A percentile compares a stretch with the other conserved stretches of the same genome.
phyloP scores from a whole-genome alignment of 129 eudicot genomes.

The Flaveria sonorensis region DNA sequence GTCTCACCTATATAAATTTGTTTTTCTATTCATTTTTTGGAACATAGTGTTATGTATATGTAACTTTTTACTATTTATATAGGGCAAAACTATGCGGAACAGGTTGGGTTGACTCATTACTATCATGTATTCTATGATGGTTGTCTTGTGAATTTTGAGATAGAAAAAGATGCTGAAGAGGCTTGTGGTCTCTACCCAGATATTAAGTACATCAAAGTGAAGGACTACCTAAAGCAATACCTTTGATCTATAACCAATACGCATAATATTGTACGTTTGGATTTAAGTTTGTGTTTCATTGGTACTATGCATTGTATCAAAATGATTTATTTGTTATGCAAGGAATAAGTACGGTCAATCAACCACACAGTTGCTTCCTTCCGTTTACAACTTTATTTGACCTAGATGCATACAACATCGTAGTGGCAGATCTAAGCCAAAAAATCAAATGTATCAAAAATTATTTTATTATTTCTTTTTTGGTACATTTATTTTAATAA shows the following conservation, averaged over 20 bases:
- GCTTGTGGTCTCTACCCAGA: conserved; percentile 49
- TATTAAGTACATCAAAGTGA: conserved; percentile 37
- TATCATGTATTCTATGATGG: conserved; percentile 53
- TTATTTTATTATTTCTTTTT: too few species aligned
- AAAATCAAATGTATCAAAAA: too few species aligned
- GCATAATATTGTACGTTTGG: background rate
- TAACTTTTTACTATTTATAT: background rate
- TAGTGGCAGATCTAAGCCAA: too few species aligned
- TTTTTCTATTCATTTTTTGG: too few species aligned
- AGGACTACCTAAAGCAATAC: conserved; percentile 45
- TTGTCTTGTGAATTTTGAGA: conserved; percentile 51
- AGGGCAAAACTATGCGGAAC: conserved; percentile 45
- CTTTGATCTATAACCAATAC: conserved; percentile 1
- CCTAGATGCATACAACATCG: too few species aligned
- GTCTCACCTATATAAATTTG: too few species aligned
- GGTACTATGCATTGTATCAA: background rate
- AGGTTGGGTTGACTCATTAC: conserved; percentile 52
- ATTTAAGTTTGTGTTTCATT: background rate
- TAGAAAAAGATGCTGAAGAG: conserved; percentile 39
- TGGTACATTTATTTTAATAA: too few species aligned
- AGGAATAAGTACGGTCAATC: too few species aligned
- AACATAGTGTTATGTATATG: too few species aligned
- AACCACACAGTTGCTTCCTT: too few species aligned
- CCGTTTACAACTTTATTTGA: too few species aligned
- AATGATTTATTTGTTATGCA: background rate